Conservation (phyloP, 225 moss, liverwort and hornwort genomes). For the Sphagnum tenellum region DNA sequence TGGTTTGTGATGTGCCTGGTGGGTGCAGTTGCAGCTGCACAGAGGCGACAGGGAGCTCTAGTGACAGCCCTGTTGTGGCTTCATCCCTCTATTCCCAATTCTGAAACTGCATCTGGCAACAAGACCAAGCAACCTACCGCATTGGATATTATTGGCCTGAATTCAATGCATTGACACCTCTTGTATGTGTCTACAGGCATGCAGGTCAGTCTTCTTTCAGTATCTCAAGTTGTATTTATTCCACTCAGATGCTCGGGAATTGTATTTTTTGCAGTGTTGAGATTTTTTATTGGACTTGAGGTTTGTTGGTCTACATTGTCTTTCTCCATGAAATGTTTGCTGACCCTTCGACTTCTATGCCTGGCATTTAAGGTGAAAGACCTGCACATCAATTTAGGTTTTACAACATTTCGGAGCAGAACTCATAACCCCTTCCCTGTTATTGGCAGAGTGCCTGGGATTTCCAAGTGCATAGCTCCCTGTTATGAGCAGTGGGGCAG, state of each 20-base stretch:
- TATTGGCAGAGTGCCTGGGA: slow-evolving; percentile 56
- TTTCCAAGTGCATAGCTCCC: slow-evolving; percentile 57
- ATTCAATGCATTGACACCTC: slow-evolving; percentile 61
- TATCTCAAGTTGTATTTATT: too few species aligned
- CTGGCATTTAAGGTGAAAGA: background rate
- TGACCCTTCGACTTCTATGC: background rate
- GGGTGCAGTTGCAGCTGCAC: slow-evolving; percentile 78
- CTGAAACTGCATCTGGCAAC: slow-evolving; percentile 55
- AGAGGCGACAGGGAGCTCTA: slow-evolving; percentile 70
- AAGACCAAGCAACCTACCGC: slow-evolving; percentile 67
- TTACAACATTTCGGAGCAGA: slow-evolving; percentile 6
- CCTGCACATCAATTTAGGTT: slow-evolving; percentile 1
- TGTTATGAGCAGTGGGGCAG: slow-evolving; percentile 65
- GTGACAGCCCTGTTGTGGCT: slow-evolving; percentile 79
- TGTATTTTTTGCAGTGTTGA: too few species aligned
- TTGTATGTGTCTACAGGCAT: slow-evolving; percentile 41
- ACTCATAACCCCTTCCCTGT: slow-evolving; percentile 11
- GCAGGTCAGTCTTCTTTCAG: slow-evolving; percentile 19
- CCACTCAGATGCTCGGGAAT: too few species aligned
- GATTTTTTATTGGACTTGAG: too few species aligned
- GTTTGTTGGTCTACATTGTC: too few species aligned
- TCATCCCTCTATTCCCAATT: slow-evolving; percentile 51
- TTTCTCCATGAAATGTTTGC: too few species aligned
- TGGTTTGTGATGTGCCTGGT: slow-evolving; percentile 74
- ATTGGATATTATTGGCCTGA: slow-evolving; percentile 74